Evolutionary conservation across 23 red algal species (phyloP).

Genomic region (Agarophyton chilense): DNA sequence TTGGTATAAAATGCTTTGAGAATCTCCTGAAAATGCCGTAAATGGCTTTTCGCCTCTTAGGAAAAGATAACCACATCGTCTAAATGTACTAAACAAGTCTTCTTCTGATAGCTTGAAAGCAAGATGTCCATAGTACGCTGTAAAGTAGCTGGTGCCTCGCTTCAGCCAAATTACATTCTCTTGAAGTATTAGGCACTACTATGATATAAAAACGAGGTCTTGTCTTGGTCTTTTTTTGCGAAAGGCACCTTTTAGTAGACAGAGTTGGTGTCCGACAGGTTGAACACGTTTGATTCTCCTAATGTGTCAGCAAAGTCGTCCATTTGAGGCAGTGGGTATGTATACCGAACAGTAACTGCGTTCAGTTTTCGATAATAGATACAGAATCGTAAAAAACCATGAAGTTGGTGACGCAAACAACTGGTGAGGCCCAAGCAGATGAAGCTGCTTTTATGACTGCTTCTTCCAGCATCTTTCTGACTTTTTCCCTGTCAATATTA

Average conservation of each 20-base stretch:
- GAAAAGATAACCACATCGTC: no score
- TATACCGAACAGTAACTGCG: background rate
- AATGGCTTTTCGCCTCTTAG: no score
- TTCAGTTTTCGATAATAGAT: constrained; percentile 3
- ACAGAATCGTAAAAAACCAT: background rate
- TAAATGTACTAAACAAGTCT: no score
- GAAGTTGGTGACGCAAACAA: background rate
- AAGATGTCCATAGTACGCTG: background rate
- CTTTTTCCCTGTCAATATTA: background rate
- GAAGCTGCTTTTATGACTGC: background rate
- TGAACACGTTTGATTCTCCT: background rate
- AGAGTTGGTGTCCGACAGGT: background rate
- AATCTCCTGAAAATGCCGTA: no score
- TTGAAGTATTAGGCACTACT: background rate
- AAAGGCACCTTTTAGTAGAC: background rate
- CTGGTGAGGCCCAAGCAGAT: background rate
- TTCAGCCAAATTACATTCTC: constrained; percentile 17
- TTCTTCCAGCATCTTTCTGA: background rate
- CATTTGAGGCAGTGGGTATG: background rate
- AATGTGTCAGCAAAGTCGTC: background rate
- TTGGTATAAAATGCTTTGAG: no score
- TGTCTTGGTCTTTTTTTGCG: background rate
- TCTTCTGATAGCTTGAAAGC: no score
- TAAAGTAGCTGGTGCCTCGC: constrained; percentile 16
- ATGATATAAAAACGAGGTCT: background rate